Evolutionary conservation across 257 asterid species (phyloP).

Genomic region (Buddleja alternifolia): DNA sequence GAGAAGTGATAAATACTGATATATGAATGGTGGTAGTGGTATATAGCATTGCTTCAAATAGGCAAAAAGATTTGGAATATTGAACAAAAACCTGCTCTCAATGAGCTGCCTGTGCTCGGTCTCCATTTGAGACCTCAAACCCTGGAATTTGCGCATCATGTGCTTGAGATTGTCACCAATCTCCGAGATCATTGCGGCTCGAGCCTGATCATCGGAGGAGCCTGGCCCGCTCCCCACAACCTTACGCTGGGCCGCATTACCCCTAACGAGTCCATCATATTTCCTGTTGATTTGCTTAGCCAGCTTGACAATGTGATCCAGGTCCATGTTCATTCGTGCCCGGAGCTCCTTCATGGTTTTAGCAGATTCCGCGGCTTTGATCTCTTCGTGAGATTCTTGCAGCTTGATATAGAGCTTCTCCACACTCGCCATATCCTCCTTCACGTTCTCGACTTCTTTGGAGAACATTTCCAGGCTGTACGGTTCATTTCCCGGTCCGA

Average conservation of each 20-base stretch:
- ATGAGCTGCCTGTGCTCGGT: slow-evolving; percentile 44
- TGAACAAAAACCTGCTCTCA: slow-evolving; percentile 37
- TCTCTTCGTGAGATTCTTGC: slow-evolving; percentile 31
- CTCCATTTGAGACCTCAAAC: slow-evolving; percentile 43
- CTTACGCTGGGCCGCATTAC: slow-evolving; percentile 52
- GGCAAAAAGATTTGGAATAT: too few species aligned
- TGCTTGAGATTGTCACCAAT: slow-evolving; percentile 33
- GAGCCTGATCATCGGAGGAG: slow-evolving; percentile 33
- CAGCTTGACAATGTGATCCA: slow-evolving; percentile 41
- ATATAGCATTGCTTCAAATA: too few species aligned
- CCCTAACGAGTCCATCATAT: slow-evolving; percentile 43
- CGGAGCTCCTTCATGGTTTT: slow-evolving; percentile 38
- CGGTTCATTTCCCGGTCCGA: slow-evolving; percentile 30
- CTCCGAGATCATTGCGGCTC: slow-evolving; percentile 42
- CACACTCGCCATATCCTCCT: slow-evolving; percentile 34
- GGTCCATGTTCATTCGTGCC: slow-evolving; percentile 24
- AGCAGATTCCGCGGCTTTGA: slow-evolving; percentile 29
- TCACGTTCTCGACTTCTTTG: slow-evolving; percentile 38
- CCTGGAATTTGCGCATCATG: slow-evolving; percentile 45
- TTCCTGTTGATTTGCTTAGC: slow-evolving; percentile 52
- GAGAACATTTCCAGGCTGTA: slow-evolving; percentile 32
- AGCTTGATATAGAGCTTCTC: slow-evolving; percentile 33
- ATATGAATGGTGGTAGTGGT: too few species aligned
- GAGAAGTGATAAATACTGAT: too few species aligned
- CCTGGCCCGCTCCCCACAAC: slow-evolving; percentile 22